Evolutionary conservation across 2,329 filamentous ascomycete genomes (phyloP).

Genomic region (Colletotrichum nymphaeae): DNA sequence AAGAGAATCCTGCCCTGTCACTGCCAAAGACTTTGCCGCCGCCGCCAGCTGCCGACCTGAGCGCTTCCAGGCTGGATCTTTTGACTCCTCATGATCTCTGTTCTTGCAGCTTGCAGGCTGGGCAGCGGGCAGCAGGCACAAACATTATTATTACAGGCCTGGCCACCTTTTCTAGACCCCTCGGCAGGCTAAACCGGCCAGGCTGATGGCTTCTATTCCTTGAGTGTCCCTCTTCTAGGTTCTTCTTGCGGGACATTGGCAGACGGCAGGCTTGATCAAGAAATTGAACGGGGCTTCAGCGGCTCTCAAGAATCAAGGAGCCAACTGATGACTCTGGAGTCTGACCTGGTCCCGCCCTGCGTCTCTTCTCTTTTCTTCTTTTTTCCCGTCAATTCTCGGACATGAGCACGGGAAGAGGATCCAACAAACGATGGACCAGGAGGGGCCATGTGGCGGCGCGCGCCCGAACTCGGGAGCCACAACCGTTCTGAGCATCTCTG

Average conservation of each 20-base stretch:
- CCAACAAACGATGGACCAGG: neutral
- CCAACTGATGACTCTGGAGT: neutral
- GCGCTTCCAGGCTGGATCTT: neutral
- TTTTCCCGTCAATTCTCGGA: neutral
- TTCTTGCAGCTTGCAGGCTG: neutral
- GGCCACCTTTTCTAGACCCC: neutral
- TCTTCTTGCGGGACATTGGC: neutral
- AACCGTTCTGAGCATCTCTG: neutral
- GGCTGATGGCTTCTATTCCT: neutral
- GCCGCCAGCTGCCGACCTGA: conserved; percentile 20
- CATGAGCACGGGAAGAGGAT: neutral
- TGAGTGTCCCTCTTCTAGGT: neutral
- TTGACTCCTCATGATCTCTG: conserved; percentile 4
- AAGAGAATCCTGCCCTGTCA: neutral
- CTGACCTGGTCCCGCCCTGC: neutral
- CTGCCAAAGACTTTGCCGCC: conserved; percentile 4
- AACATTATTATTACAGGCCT: conserved; percentile 1
- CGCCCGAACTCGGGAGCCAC: neutral
- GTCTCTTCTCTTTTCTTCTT: neutral
- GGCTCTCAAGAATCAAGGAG: neutral
- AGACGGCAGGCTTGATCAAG: neutral
- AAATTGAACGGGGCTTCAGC: neutral
- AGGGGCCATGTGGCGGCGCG: conserved; percentile 7
- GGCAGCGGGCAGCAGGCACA: neutral
- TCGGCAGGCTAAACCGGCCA: neutral